Evolutionary conservation across 441 rosid genomes (phyloP).

Genomic region (Gossypium gossypioides): DNA sequence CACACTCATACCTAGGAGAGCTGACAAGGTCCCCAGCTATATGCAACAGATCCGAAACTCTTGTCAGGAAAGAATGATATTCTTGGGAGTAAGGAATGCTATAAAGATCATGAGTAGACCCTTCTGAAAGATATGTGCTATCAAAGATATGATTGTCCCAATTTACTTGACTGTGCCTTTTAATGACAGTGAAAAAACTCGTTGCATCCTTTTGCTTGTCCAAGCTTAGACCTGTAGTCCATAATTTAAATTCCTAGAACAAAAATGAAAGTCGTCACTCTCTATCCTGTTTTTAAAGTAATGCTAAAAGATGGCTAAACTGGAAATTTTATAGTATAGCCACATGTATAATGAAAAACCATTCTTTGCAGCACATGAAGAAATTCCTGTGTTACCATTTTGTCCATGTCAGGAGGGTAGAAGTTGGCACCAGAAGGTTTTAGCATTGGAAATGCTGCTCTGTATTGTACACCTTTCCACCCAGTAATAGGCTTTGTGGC

Average conservation of each 20-base stretch:
- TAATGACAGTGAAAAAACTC: slow-evolving; percentile 73
- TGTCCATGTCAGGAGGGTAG: slow-evolving; percentile 93
- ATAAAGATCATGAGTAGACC: slow-evolving; percentile 43
- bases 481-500: slow-evolving; percentile 56
- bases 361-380: not conserved
- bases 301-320: slow-evolving; percentile 12
- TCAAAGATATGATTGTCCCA: slow-evolving; percentile 29
- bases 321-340: not conserved
- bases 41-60: slow-evolving; percentile 70
- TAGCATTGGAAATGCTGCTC: slow-evolving; percentile 61
- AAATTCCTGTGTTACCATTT: slow-evolving; percentile 40
- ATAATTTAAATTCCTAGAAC: slow-evolving; percentile 65
- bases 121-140: slow-evolving; percentile 24
- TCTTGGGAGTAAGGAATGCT: slow-evolving; percentile 59
- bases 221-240: slow-evolving; percentile 52
- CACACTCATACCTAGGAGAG: slow-evolving; percentile 51
- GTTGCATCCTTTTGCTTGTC: slow-evolving; percentile 49
- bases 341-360: slow-evolving; percentile 5
- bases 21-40: slow-evolving; percentile 73
- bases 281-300: not conserved
- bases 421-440: slow-evolving; percentile 91
- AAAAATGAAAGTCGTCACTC: slow-evolving; percentile 16
- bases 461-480: slow-evolving; percentile 91
- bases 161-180: slow-evolving; percentile 46
- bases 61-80: slow-evolving; percentile 49